These are phyloP conservation scores for Pholiota adiposa DNA, from an alignment of 1,284 basidiomycete genomes.

Conservation along the genomic window DNA sequence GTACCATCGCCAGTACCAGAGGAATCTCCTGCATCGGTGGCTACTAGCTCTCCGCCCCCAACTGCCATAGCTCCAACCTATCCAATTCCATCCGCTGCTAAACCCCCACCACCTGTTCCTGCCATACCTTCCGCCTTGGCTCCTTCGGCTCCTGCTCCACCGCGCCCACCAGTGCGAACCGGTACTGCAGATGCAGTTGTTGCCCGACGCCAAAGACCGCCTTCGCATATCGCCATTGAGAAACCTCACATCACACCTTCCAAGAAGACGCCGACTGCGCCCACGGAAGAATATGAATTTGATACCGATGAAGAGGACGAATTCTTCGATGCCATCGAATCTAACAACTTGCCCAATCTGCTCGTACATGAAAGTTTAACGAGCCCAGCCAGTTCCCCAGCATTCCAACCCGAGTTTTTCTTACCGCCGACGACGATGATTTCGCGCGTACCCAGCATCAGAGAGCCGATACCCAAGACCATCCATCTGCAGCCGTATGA, in stretches of 20 bases:
- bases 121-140: conserved; percentile 3
- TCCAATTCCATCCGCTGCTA: conserved; percentile 2
- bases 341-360: conserved; percentile 77
- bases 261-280: background rate
- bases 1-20: conserved; percentile 13
- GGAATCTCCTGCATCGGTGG: conserved; percentile 12
- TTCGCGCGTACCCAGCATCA: conserved; percentile 4
- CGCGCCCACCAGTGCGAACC: conserved; percentile 19
- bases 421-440: background rate
- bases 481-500: conserved; percentile 59
- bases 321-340: conserved; percentile 97
- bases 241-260: background rate
- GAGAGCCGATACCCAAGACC: conserved; percentile 27
- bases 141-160: background rate
- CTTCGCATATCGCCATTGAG: background rate
- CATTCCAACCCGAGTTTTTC: background rate
- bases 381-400: conserved; percentile 25
- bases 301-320: conserved; percentile 94
- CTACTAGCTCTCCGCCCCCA: conserved; percentile 13
- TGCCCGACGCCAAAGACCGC: background rate
- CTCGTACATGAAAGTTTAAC: conserved; percentile 67
- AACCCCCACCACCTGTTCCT: background rate
- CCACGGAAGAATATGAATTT: conserved; percentile 42
- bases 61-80: conserved; percentile 5
- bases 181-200: conserved; percentile 6